phyloP scores from a whole-genome alignment of 2,329 filamentous ascomycete genomes.

The Leptosphaerulina australis region DNA sequence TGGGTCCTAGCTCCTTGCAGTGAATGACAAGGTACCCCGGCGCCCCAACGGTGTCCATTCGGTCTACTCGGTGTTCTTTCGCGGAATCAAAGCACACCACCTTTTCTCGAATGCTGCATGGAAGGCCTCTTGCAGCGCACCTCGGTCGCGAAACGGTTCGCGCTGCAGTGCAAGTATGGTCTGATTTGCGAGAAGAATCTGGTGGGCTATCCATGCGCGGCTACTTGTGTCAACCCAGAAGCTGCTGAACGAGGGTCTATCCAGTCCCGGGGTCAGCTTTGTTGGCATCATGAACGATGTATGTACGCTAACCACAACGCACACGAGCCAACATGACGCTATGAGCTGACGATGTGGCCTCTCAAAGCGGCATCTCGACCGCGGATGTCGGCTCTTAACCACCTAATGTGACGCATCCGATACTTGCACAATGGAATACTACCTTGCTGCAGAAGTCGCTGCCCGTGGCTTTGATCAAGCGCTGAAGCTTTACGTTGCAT shows the following conservation, averaged over 20 bases:
- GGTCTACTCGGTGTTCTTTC: slow-evolving; percentile 13
- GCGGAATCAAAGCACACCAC: slow-evolving; percentile 8
- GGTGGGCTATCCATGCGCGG: neutral
- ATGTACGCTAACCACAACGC: too few species aligned
- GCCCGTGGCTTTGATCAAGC: neutral
- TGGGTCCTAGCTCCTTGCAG: slow-evolving; percentile 5
- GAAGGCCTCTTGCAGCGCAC: slow-evolving; percentile 4
- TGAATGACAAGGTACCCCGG: neutral
- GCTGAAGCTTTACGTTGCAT: slow-evolving; percentile 27
- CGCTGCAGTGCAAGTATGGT: neutral
- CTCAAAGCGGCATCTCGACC: slow-evolving; percentile 37
- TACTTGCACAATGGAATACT: slow-evolving; percentile 14
- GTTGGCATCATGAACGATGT: too few species aligned
- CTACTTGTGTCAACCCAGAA: slow-evolving; percentile 1
- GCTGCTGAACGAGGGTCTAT: slow-evolving; percentile 5
- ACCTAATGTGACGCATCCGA: slow-evolving; percentile 34
- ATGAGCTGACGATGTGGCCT: slow-evolving; percentile 25
- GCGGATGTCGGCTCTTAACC: slow-evolving; percentile 28
- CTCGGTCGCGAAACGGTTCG: neutral
- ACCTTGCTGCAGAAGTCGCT: slow-evolving; percentile 1
- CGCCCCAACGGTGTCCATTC: slow-evolving; percentile 15
- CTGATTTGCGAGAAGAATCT: neutral
- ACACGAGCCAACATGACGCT: slow-evolving; percentile 16
- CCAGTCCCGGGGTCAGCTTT: slow-evolving; percentile 10
- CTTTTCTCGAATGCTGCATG: slow-evolving; percentile 12